Base-by-base conservation (phyloP, 495 filamentous ascomycete species). In the Mycothermus thermophilus region DNA sequence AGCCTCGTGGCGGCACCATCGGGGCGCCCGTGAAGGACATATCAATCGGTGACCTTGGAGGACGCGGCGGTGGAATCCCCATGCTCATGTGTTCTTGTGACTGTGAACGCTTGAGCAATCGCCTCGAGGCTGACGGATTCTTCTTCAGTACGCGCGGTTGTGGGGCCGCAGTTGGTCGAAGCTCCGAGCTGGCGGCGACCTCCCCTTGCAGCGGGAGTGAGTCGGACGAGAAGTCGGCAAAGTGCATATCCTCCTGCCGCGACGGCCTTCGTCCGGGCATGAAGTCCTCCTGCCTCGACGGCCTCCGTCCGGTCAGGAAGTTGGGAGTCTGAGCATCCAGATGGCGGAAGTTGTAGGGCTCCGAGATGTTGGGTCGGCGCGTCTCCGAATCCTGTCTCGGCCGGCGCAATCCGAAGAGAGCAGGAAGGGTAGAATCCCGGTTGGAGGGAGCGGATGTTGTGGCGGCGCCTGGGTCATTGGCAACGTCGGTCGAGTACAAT, bases 341-440 rank as follows among this genome's bases (percentile, higher is more conserved):
- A 54, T 93, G 85, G 44, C 87, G 83, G 47, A 93, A 93, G 55
- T 87, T 80, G 55, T 80, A 93, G 4, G 85, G 85, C 15, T 71
- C 74, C 0, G 85, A 93, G 32, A 93, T 93, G 29, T 64, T 45
- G 38, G 59, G 34, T 46, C 55, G 62, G 48, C 46, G 59, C 27
- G 46, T 11, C 10, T 48, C 39, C 5, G 36, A 47, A 27, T 46
- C 55, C 50, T 46, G 52, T 16, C 39, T 64, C 27, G 48, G 29
- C 34, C 59, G 55, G 30, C 62, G 55, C 32, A 62, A 57, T 24
- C 53, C 43, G 24, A 68, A 64, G 27, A 67, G 34, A 3, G 55
- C 47, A 19, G 60, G 62, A 23, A 64, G 56, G 14, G 57, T 54
- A n/a, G 54, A 55, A 28, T 67, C 64, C 34, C 51, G 51, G 17